Percentiles rank a stretch among this genome's conserved stretches.
phyloP scores from a whole-genome alignment of 2,329 filamentous ascomycete species.

The Emergomyces orientalis region DNA sequence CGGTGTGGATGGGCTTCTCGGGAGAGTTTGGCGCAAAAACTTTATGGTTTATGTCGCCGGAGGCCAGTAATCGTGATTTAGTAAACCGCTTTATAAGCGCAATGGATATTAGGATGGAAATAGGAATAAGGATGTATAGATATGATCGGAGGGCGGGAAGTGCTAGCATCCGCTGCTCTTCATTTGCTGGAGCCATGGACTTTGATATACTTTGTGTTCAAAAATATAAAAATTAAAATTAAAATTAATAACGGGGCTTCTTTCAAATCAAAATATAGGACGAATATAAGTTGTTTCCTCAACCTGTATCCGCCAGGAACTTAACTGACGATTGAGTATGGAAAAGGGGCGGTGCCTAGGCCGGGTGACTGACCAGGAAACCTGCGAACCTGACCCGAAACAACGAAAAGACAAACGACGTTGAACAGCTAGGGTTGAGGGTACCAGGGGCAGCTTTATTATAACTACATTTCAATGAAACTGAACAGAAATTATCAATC shows the following conservation, averaged over 20 bases:
- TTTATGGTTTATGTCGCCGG: background rate
- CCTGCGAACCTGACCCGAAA: background rate
- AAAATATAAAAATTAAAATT: background rate
- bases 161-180: background rate
- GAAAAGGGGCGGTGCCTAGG: background rate
- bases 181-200: conserved; percentile 1
- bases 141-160: background rate
- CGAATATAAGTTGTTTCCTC: background rate
- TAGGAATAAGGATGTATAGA: background rate
- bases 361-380: background rate
- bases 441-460: background rate
- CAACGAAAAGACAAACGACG: background rate
- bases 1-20: background rate
- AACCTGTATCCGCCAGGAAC: background rate
- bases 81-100: background rate
- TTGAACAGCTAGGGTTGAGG: background rate
- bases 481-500: background rate
- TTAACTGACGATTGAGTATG: background rate
- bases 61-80: background rate
- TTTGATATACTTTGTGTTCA: background rate
- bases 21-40: background rate
- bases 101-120: conserved; percentile 3
- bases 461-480: background rate
- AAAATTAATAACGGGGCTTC: background rate
- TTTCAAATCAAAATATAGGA: background rate